Evolutionary conservation across 2,329 filamentous ascomycete genomes (phyloP).

Genomic region (Colletotrichum phormii): DNA sequence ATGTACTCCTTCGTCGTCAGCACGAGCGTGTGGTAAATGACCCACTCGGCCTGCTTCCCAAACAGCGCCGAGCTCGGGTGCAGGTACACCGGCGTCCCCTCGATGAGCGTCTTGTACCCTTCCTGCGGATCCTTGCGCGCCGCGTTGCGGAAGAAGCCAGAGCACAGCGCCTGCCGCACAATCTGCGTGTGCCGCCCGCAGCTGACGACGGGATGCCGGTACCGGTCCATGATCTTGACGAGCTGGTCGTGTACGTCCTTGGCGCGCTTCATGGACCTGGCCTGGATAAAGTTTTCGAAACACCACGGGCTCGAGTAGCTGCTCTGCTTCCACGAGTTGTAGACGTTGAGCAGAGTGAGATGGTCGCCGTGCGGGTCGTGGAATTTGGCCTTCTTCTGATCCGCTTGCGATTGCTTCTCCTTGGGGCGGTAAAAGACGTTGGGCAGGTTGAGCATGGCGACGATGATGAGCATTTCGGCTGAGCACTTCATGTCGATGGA

Average conservation of each 20-base stretch:
- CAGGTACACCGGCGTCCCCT: constrained; percentile 94
- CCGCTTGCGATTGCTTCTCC: constrained; percentile 95
- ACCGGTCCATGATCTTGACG: constrained; percentile 92
- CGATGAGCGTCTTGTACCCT: constrained; percentile 96
- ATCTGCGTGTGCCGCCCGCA: constrained; percentile 90
- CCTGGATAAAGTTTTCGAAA: constrained; percentile 97
- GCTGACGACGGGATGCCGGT: constrained; percentile 83
- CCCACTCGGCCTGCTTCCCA: constrained; percentile 95
- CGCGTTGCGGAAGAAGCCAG: constrained; percentile 94
- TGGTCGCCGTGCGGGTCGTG: constrained; percentile 96
- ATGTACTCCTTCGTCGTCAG: constrained; percentile 98
- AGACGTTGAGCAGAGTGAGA: constrained; percentile 94
- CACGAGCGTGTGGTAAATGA: constrained; percentile 91
- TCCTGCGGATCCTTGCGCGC: constrained; percentile 96
- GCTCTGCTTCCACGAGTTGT: constrained; percentile 93
- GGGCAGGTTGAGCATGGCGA: constrained; percentile 90
- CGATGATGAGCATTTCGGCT: constrained; percentile 93
- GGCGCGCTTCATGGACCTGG: constrained; percentile 86
- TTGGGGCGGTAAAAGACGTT: constrained; percentile 95
- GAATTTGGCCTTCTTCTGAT: constrained; percentile 98
- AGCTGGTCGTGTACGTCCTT: constrained; percentile 95
- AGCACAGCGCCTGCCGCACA: constrained; percentile 89
- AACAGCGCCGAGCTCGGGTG: constrained; percentile 93
- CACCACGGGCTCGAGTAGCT: constrained; percentile 91
- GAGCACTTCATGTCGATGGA: constrained; percentile 90